Conservation (phyloP, 73 alveolate genomes). For the Durusdinium trenchii region DNA sequence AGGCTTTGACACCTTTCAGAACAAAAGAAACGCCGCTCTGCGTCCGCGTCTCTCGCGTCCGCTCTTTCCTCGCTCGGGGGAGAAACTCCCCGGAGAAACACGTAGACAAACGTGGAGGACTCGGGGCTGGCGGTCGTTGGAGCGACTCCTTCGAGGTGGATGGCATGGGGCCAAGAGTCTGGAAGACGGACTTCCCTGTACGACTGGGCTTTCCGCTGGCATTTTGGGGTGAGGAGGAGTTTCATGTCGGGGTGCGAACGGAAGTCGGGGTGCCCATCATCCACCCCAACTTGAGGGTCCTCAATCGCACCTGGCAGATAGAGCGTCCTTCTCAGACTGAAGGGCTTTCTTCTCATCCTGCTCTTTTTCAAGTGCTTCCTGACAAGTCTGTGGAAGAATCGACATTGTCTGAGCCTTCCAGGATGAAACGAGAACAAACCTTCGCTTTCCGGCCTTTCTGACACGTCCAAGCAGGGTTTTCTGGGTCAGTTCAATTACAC, state of each 20-base stretch:
- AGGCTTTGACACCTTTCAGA: slow-evolving; percentile 49
- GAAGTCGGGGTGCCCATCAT: neutral
- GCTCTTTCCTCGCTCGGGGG: neutral
- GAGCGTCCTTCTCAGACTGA: neutral
- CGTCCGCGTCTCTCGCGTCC: neutral
- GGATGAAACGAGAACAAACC: neutral
- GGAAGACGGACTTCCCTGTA: neutral
- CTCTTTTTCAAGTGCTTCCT: slow-evolving; percentile 22
- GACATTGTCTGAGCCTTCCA: neutral
- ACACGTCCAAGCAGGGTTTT: neutral
- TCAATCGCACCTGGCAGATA: neutral
- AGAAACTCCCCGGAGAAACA: no score
- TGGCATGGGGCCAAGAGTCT: no score
- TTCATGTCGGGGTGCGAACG: no score
- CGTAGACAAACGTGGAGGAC: neutral
- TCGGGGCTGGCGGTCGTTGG: neutral
- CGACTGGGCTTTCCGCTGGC: neutral
- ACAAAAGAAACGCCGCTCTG: neutral
- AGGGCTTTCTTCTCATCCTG: neutral
- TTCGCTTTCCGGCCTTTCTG: neutral
- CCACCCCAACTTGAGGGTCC: neutral
- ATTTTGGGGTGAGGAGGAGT: neutral
- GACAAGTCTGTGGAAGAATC: neutral
- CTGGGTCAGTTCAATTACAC: neutral
- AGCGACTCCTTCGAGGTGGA: neutral